phyloP scores from a whole-genome alignment of 371 early-diverging fungal genomes.

The Mucor sp. region DNA sequence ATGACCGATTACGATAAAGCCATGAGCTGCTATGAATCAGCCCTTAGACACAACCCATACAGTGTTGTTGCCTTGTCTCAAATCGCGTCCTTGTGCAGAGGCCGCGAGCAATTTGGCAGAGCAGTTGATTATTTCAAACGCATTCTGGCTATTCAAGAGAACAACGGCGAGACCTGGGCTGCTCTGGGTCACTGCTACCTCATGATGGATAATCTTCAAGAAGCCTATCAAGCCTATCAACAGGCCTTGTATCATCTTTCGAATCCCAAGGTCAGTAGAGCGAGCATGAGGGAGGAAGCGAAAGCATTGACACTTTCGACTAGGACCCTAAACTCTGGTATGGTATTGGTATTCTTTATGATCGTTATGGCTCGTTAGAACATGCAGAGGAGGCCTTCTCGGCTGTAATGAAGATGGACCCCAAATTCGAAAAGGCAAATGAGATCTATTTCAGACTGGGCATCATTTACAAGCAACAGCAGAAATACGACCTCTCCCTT shows the following conservation, averaged over 20 bases:
- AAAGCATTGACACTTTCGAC: not conserved
- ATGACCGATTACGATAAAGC: slow-evolving; percentile 82
- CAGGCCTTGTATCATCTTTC: slow-evolving; percentile 62
- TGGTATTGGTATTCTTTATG: slow-evolving; percentile 95
- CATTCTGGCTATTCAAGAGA: slow-evolving; percentile 73
- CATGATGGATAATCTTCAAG: slow-evolving; percentile 91
- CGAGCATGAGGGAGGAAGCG: not conserved
- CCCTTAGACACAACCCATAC: slow-evolving; percentile 88
- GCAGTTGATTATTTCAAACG: slow-evolving; percentile 53
- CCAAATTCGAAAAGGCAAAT: slow-evolving; percentile 89
- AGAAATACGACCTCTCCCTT: slow-evolving; percentile 81
- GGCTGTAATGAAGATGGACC: slow-evolving; percentile 82
- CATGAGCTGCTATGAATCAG: slow-evolving; percentile 80
- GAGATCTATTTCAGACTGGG: slow-evolving; percentile 96
- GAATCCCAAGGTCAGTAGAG: slow-evolving; percentile 71
- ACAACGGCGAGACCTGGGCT: slow-evolving; percentile 91
- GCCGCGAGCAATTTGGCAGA: slow-evolving; percentile 63
- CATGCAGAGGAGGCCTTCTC: slow-evolving; percentile 95
- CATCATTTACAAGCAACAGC: slow-evolving; percentile 93
- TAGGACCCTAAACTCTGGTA: slow-evolving; percentile 96
- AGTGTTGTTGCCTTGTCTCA: slow-evolving; percentile 76
- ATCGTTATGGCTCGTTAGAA: slow-evolving; percentile 91
- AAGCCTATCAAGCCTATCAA: slow-evolving; percentile 70
- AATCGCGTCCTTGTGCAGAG: slow-evolving; percentile 71
- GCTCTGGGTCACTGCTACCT: slow-evolving; percentile 92